These are phyloP conservation scores for Viola odorata DNA, from an alignment of 345 rosid species.

Conservation along the genomic window DNA sequence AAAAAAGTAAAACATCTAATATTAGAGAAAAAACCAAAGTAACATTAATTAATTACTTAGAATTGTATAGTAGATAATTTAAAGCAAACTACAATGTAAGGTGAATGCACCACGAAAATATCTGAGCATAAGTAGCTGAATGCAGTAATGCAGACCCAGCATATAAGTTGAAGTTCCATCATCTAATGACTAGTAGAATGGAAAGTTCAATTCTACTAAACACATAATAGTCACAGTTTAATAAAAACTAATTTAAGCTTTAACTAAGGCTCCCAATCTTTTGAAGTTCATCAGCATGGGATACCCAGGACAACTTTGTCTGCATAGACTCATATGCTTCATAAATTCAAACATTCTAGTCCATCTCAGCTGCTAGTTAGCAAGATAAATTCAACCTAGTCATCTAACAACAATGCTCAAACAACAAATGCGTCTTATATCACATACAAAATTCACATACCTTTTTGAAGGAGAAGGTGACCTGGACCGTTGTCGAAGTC, in stretches of 20 bases:
- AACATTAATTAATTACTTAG: background rate
- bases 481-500: slow-evolving; percentile 17
- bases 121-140: too few species aligned
- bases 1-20: background rate
- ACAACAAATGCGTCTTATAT: background rate
- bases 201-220: background rate
- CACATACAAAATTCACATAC: slow-evolving; percentile 6
- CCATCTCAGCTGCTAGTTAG: too few species aligned
- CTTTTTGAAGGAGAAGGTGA: slow-evolving; percentile 27
- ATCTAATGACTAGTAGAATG: background rate
- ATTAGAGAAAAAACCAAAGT: background rate
- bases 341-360: too few species aligned
- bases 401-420: background rate
- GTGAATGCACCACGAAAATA: too few species aligned
- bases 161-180: background rate
- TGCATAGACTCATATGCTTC: background rate
- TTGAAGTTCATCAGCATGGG: background rate
- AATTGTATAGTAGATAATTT: too few species aligned
- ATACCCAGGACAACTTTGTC: background rate
- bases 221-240: background rate
- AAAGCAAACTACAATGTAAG: too few species aligned
- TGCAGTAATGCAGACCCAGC: too few species aligned
- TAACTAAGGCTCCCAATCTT: background rate
- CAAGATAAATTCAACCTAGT: background rate
- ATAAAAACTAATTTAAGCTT: background rate